Base-by-base conservation (phyloP, 306 rosid genomes). In the Fragaria ananassa region DNA sequence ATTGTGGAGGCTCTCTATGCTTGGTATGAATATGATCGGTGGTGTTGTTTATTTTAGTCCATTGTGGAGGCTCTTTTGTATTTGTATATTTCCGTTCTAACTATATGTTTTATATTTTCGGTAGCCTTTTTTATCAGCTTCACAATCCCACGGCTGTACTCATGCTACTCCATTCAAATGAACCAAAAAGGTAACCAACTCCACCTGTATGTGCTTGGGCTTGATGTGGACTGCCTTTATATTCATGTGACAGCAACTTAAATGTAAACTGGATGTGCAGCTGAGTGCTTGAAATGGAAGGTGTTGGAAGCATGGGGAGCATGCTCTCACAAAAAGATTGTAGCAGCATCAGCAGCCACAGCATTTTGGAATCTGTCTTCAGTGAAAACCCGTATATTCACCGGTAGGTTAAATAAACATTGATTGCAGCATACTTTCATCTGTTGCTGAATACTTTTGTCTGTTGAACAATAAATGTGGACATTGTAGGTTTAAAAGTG, bases 331-430 rank as follows among this genome's bases (percentile, higher is more conserved):
- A 92, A 90, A 87, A 92, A 91, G 85, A 78, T 84, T 63, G 90
- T 85, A 41, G 82, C 84, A 54, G 88, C 82, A 70, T 86, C 87
- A 25, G 84, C 71, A 69, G 77, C 85, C 72, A 80, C 87, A 51
- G 86, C 86, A 50, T 92, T 90, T 82, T 95, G 93, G 97, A 95
- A 95, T 82, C 85, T 92, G 49, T 92, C 97, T 21, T 57, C 91
- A 6, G 34, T 83, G 11, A 92, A 88, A 77, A 90, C 96, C 71
- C 88, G 90, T 61, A 82, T 95, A 71, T 89, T 90, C 80, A 86
- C 97, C 10, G 92, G 98, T 92, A 83, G 78, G 15, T 70, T 42
- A 41, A 19, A 17, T 15, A 18, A 2, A 58, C 70, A 72, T 45
- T 53, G 61, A 72, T 45, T 53, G 61, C 68, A 18, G 53, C 6